A percentile compares a stretch with the other conserved stretches of the same genome.
These are phyloP conservation scores for Pestalotiopsis sp. DNA, from an alignment of 2,329 filamentous ascomycete species.

Conservation along the genomic window DNA sequence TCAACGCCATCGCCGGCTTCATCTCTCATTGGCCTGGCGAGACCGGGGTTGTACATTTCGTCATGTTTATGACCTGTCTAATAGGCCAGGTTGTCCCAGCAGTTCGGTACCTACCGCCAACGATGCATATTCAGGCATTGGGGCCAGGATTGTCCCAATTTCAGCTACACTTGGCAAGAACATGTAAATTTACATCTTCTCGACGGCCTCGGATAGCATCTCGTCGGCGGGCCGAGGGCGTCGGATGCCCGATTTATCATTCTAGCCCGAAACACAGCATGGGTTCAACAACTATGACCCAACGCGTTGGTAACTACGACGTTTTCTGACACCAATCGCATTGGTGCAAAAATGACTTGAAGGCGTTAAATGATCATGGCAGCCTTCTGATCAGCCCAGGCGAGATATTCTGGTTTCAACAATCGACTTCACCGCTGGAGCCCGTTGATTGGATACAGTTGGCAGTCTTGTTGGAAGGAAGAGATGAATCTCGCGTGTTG, in stretches of 20 bases:
- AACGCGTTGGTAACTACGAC: neutral
- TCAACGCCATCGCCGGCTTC: neutral
- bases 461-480: neutral
- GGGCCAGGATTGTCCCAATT: neutral
- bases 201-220: neutral
- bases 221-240: neutral
- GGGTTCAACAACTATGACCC: neutral
- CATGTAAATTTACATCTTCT: neutral
- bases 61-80: neutral
- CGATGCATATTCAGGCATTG: neutral
- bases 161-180: neutral
- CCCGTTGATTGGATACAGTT: neutral
- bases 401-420: neutral
- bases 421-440: neutral
- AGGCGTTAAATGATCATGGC: neutral
- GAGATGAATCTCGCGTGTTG: neutral
- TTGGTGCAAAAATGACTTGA: neutral
- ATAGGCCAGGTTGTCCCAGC: neutral
- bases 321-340: neutral
- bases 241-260: neutral
- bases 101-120: neutral
- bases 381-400: neutral
- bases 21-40: neutral
- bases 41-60: neutral
- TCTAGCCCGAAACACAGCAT: neutral